Evolutionary conservation across 2,329 filamentous ascomycete genomes (phyloP).

Genomic region (Phyllosticta citribraziliensis): DNA sequence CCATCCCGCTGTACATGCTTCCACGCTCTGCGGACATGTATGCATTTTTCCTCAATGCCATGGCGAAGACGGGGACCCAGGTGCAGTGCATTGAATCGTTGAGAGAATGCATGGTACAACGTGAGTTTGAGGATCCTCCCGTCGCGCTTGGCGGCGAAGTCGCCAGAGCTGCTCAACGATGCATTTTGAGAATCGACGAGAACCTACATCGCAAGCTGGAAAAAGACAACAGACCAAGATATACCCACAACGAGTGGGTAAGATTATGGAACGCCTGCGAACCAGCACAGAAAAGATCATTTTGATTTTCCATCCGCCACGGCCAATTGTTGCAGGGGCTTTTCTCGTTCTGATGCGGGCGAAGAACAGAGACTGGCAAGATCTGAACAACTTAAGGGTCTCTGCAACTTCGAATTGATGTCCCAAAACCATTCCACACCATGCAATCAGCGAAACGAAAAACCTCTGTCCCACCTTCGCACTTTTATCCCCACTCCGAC

Average conservation of each 20-base stretch:
- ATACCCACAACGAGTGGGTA: background rate
- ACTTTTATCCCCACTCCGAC: too few species aligned
- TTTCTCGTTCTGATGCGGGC: background rate
- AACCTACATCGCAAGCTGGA: background rate
- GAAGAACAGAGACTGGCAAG: too few species aligned
- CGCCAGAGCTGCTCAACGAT: constrained; percentile 41
- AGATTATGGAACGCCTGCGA: background rate
- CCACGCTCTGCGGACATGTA: constrained; percentile 48
- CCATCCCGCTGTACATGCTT: constrained; percentile 41
- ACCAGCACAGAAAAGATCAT: background rate
- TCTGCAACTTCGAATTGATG: too few species aligned
- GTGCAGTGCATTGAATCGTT: constrained; percentile 38
- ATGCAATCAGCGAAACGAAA: too few species aligned
- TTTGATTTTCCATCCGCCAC: background rate
- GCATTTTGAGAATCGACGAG: constrained; percentile 45
- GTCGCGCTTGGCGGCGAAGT: constrained; percentile 39
- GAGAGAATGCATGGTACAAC: constrained; percentile 49
- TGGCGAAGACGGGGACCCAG: constrained; percentile 38
- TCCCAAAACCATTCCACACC: too few species aligned
- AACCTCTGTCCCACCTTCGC: too few species aligned
- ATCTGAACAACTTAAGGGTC: too few species aligned
- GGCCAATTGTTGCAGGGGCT: background rate
- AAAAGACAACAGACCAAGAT: background rate
- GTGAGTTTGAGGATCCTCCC: constrained; percentile 45
- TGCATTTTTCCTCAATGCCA: constrained; percentile 40